phyloP scores from a whole-genome alignment of 1,139 yeast species.

The Candida neerlandica region DNA sequence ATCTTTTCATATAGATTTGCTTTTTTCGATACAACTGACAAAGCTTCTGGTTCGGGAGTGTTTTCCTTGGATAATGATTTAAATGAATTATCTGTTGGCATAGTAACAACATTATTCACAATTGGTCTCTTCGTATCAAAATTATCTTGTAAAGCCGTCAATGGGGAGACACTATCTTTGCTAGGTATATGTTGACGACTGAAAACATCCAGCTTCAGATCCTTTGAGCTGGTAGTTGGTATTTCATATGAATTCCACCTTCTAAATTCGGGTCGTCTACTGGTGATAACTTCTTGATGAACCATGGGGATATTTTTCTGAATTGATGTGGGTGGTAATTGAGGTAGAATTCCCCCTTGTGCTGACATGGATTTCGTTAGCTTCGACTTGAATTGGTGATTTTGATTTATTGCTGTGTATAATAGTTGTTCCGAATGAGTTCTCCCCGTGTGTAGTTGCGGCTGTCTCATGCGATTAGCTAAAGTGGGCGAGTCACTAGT shows the following conservation, averaged over 20 bases:
- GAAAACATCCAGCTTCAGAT: not conserved
- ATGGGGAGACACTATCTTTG: slow-evolving; percentile 27
- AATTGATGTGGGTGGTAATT: slow-evolving; percentile 3
- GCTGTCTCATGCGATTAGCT: slow-evolving; percentile 1
- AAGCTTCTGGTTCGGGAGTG: not conserved
- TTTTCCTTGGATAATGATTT: slow-evolving; percentile 8
- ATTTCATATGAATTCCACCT: slow-evolving; percentile 27
- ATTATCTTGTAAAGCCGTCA: slow-evolving; percentile 32
- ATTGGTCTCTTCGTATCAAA: slow-evolving; percentile 31
- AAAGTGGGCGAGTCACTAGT: not conserved
- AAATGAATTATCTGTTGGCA: slow-evolving; percentile 27
- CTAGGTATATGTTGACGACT: not conserved
- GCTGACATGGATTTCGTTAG: slow-evolving; percentile 13
- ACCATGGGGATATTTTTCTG: slow-evolving; percentile 14
- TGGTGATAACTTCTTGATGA: not conserved
- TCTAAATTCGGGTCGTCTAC: slow-evolving; percentile 17
- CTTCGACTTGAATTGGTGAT: slow-evolving; percentile 10
- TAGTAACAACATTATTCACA: slow-evolving; percentile 5
- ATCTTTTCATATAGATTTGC: slow-evolving; percentile 16
- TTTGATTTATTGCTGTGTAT: slow-evolving; percentile 16
- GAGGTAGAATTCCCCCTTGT: slow-evolving; percentile 8
- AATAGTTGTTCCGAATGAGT: slow-evolving; percentile 7
- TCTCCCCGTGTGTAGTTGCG: slow-evolving; percentile 3
- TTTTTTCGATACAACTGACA: not conserved
- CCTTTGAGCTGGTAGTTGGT: slow-evolving; percentile 4